Conservation (phyloP, 768 basidiomycete species). For the Mycena leptocephala region DNA sequence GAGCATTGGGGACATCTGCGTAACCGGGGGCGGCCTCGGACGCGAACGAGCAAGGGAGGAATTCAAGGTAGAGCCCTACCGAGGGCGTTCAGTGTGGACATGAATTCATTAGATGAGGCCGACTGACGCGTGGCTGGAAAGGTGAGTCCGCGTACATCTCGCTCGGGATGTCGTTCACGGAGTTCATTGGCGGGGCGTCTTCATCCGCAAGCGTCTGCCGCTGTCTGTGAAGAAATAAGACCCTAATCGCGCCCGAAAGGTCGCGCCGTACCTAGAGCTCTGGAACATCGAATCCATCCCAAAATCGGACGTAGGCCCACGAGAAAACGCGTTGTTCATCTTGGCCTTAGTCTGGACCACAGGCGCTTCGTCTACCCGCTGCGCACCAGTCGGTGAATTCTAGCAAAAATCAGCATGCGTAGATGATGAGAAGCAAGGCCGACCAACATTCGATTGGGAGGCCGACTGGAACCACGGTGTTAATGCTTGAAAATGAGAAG, state of each 20-base stretch:
- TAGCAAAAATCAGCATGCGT: constrained; percentile 36
- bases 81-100: constrained; percentile 6
- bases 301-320: constrained; percentile 79
- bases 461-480: constrained; percentile 62
- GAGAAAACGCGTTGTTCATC: constrained; percentile 78
- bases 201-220: constrained; percentile 79
- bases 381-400: constrained; percentile 68
- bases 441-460: constrained; percentile 72
- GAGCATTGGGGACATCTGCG: constrained; percentile 55
- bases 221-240: constrained; percentile 55
- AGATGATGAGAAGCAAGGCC: neutral
- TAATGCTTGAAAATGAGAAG: neutral
- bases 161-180: constrained; percentile 83
- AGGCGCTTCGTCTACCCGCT: constrained; percentile 82
- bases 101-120: neutral
- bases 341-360: constrained; percentile 88
- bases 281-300: constrained; percentile 92
- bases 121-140: constrained; percentile 61
- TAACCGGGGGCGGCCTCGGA: constrained; percentile 40
- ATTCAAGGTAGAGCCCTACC: constrained; percentile 55
- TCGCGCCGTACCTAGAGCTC: constrained; percentile 67
- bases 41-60: constrained; percentile 56
- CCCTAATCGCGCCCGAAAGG: neutral
- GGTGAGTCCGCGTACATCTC: constrained; percentile 65
- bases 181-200: constrained; percentile 86